Evolutionary conservation across 2,329 filamentous ascomycete species (phyloP), one percentile per base, ranked within the genome.

Genomic region (Ophiostoma pallidulum): DNA sequence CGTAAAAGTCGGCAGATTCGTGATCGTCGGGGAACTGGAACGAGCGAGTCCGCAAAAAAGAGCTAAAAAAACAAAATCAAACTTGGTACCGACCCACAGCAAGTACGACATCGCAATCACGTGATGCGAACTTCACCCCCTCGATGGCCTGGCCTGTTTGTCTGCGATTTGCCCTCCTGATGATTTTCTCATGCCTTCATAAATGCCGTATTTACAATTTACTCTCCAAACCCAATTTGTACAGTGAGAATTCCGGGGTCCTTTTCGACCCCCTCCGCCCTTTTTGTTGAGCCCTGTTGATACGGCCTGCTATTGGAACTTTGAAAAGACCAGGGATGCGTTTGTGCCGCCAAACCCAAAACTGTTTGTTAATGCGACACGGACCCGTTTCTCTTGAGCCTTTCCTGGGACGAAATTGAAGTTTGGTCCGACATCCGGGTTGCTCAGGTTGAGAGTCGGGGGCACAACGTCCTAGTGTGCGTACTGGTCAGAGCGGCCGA

Each of bases 331-430:
- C 32, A 98, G 69, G 46, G 81, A 89, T 36, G 91, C 90, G 67
- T 98, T 98, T 1, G 91, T 97, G 14, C 92, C 92, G 10, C 92
- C 92, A 68, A 98, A 98, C 0, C 92, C 92, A 67, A 98, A 98
- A 62, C 91, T 97, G 60, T 98, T 98, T 4, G 87, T 92, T 49
- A 98, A 58, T 5, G 86, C 86, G 19, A 91, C 82, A 49, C 79
- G 69, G 10, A 97, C 78, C 3, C 71, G 62, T 54, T 78, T 81
- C 45, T 84, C 64, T 64, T 96, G 90, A 1, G 88, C 74, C 39
- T 70, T 60, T 4, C 80, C 71, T 0, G 89, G 78, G 4, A 95
- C 81, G 63, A 96, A 91, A 61, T 97, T 96, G 68, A 91, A 94
- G 53, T 80, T 69, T 46, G 86, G 84, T 4, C 80, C 74, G 2